phyloP scores from a whole-genome alignment of 2,329 filamentous ascomycete species.

The Massarina eburnea region DNA sequence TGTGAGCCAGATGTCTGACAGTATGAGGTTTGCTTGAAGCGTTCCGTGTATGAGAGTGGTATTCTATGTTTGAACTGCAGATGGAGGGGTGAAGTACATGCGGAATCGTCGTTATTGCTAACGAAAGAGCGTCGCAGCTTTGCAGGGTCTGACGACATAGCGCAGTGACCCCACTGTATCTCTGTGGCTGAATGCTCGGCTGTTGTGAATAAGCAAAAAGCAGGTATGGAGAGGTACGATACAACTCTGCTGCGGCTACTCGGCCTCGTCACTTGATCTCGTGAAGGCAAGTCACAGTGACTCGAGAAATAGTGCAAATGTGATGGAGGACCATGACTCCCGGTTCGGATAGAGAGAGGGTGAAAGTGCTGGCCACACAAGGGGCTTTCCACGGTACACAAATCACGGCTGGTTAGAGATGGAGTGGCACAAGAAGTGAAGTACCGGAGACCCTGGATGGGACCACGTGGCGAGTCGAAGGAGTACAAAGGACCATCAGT shows the following conservation, averaged over 20 bases:
- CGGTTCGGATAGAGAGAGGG: background rate
- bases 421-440: conserved; percentile 4
- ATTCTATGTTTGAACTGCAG: too few relatives aligned
- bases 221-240: background rate
- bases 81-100: too few relatives aligned
- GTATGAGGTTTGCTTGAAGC: too few relatives aligned
- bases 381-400: conserved; percentile 22
- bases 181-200: conserved; percentile 6
- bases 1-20: too few relatives aligned
- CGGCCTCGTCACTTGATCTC: background rate
- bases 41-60: too few relatives aligned
- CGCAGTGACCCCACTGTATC: conserved; percentile 5
- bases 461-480: conserved; percentile 24
- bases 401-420: conserved; percentile 9
- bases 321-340: conserved; percentile 4
- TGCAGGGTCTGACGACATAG: conserved; percentile 8
- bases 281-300: conserved; percentile 15
- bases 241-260: background rate
- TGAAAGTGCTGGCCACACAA: conserved; percentile 8
- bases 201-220: conserved; percentile 2
- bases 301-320: conserved; percentile 10
- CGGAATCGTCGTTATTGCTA: too few relatives aligned
- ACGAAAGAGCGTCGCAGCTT: background rate
- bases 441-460: conserved; percentile 13
- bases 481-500: conserved; percentile 6